phyloP scores from a whole-genome alignment of 2,329 filamentous ascomycete genomes.

The Bipolaris cookei region DNA sequence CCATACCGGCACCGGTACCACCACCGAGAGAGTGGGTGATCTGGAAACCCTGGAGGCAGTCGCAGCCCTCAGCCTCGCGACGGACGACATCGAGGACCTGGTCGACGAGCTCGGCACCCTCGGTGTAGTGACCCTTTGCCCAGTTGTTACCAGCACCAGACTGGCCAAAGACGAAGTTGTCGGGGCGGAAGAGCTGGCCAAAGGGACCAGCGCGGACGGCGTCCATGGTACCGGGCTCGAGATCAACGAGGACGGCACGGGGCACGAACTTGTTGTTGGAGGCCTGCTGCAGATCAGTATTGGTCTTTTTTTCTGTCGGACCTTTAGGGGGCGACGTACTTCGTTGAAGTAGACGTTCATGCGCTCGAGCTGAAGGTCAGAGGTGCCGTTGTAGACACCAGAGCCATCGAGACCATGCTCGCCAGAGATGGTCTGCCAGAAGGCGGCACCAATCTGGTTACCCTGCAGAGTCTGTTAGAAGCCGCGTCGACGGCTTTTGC shows the following conservation, averaged over 20 bases:
- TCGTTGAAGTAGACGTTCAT: constrained; percentile 99
- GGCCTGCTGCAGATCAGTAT: constrained; percentile 63
- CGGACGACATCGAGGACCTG: constrained; percentile 98
- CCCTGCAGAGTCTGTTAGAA: constrained; percentile 65
- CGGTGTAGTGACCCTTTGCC: constrained; percentile 99
- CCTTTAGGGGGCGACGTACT: constrained; percentile 56
- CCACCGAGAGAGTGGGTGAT: constrained; percentile 99
- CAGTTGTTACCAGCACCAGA: constrained; percentile 99
- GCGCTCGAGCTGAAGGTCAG: constrained; percentile 98
- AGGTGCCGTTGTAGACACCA: constrained; percentile 97
- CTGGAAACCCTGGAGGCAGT: constrained; percentile 99
- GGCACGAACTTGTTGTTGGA: constrained; percentile 99
- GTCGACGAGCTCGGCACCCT: constrained; percentile 98
- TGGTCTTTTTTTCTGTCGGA: constrained; percentile 12
- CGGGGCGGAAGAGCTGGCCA: constrained; percentile 98
- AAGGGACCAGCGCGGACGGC: constrained; percentile 98
- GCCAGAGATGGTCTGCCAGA: constrained; percentile 75
- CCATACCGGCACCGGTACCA: constrained; percentile 99
- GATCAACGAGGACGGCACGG: constrained; percentile 97
- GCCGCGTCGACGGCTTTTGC: constrained; percentile 15
- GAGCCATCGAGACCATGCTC: constrained; percentile 95
- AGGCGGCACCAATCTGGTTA: constrained; percentile 99
- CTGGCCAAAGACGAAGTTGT: constrained; percentile 99
- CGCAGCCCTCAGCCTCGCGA: constrained; percentile 97
- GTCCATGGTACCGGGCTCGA: constrained; percentile 99